Percentiles rank a stretch among this genome's conserved stretches.
Evolutionary conservation across 2,329 filamentous ascomycete species (phyloP).

Genomic region (Whalleya microplaca): DNA sequence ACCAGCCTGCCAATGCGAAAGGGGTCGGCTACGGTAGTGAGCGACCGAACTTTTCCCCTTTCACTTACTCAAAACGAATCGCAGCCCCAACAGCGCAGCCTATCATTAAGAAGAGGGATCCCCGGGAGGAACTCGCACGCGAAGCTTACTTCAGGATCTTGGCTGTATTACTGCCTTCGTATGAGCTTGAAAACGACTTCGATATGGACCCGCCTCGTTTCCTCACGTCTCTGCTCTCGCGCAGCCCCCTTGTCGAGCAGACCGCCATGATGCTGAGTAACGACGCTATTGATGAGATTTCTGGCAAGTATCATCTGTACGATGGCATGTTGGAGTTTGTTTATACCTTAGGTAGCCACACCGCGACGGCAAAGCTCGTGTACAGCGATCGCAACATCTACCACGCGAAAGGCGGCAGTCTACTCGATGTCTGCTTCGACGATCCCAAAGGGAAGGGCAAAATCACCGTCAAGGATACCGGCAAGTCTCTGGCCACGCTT

Average conservation of each 20-base stretch:
- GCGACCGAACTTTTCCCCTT: background rate
- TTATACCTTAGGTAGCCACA: constrained; percentile 37
- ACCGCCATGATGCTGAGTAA: constrained; percentile 22
- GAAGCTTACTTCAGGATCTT: constrained; percentile 26
- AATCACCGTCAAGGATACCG: constrained; percentile 27
- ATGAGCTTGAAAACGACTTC: background rate
- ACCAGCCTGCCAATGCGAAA: constrained; percentile 6
- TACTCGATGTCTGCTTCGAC: constrained; percentile 41
- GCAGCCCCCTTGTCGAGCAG: constrained; percentile 25
- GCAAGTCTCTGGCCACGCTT: constrained; percentile 31
- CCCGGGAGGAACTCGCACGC: constrained; percentile 2
- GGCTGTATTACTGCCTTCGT: constrained; percentile 18
- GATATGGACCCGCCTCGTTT: constrained; percentile 6
- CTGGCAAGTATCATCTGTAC: constrained; percentile 38
- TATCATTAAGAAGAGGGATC: background rate
- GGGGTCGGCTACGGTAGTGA: constrained; percentile 18
- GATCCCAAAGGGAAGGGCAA: constrained; percentile 5
- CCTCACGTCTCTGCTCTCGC: constrained; percentile 23
- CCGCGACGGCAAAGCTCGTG: constrained; percentile 36
- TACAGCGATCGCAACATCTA: constrained; percentile 40
- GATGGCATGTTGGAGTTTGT: constrained; percentile 45
- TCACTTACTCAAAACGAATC: background rate
- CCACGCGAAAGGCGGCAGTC: constrained; percentile 36
- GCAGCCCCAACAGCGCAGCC: too few species aligned
- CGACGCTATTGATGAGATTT: constrained; percentile 34